A percentile compares a stretch with the other conserved stretches of the same genome.
Evolutionary conservation across 257 asterid species (phyloP).

Genomic region (Nicotiana sylvestris): DNA sequence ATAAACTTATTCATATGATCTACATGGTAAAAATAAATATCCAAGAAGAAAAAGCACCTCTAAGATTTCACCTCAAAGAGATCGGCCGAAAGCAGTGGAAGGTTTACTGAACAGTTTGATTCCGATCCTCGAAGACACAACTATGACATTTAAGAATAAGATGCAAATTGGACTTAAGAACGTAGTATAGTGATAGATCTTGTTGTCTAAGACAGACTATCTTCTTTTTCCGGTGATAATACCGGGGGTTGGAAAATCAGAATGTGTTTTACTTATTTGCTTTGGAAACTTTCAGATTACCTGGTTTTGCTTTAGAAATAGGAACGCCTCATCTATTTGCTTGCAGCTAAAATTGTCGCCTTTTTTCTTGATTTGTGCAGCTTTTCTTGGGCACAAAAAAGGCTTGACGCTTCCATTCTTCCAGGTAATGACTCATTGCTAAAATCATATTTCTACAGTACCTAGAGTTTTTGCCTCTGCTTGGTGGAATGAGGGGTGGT

Average conservation of each 20-base stretch:
- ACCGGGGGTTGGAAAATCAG: neutral
- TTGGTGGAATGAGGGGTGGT: too few relatives aligned
- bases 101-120: neutral
- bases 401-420: conserved; percentile 47
- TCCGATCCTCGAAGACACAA: neutral
- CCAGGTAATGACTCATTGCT: conserved; percentile 46
- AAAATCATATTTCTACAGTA: too few relatives aligned
- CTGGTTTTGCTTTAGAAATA: neutral
- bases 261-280: neutral
- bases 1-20: too few relatives aligned
- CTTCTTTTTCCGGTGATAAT: neutral
- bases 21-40: too few relatives aligned
- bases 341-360: neutral
- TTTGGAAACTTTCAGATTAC: neutral
- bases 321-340: neutral
- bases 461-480: too few relatives aligned
- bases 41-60: too few relatives aligned
- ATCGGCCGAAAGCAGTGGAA: too few relatives aligned
- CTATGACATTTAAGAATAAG: neutral
- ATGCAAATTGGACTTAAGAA: neutral
- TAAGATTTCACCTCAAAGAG: too few relatives aligned
- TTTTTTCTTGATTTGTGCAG: conserved; percentile 27
- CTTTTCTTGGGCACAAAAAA: conserved; percentile 67
- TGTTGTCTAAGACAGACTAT: neutral
- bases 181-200: neutral